Base-by-base conservation (phyloP, 1,284 basidiomycete genomes). In the Flammula alnicola region DNA sequence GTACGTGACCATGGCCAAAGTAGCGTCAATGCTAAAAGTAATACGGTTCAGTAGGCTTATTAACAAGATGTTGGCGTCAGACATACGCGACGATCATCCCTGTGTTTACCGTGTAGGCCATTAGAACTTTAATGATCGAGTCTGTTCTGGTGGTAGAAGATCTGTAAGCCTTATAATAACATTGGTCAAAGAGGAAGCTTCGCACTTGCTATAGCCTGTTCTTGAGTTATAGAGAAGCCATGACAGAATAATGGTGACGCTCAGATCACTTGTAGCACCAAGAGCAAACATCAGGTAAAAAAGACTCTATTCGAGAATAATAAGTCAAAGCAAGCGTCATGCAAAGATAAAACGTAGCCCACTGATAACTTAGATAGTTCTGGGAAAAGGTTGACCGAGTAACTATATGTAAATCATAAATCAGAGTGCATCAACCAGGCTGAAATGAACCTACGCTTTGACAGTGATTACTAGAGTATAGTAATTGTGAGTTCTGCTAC, bases 71-170 rank as follows among this genome's bases (percentile, higher is more conserved):
- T 10, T 16, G n/a, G 7, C 8, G 19, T 39, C 30, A 43, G 20
- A 70, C 78, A 41, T 57, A 81, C 80, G 76, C 76, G 23, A 81
- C 80, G 30, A 83, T 69, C 47, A 74, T 47, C 47, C 78, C 77
- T 0, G 77, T 79, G 47, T 78, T 76, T 36, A 79, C 66, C 1
- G 72, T 69, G 47, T 78, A 80, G 30, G 66, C 45, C 63, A 79
- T 72, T 4, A 80, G 66, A 1, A 63, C 58, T 11, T 65, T 67
- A 44, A 79, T 69, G 6, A 80, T 52, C 2, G 69, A 68, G 47
- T 80, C 71, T 12, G 77, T 78, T 51, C 78, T 79, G 11, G 8
- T 12, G 12, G 5, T 0, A 30, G 17, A 27, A 29, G 23, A 26
- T 9, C 20, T 22, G 11, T 51, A n/a, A 49, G 22, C 10, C 17